Evolutionary conservation across 2,329 filamentous ascomycete genomes (phyloP), one percentile per base, ranked within the genome.

Genomic region (Niveomyces coronatus): DNA sequence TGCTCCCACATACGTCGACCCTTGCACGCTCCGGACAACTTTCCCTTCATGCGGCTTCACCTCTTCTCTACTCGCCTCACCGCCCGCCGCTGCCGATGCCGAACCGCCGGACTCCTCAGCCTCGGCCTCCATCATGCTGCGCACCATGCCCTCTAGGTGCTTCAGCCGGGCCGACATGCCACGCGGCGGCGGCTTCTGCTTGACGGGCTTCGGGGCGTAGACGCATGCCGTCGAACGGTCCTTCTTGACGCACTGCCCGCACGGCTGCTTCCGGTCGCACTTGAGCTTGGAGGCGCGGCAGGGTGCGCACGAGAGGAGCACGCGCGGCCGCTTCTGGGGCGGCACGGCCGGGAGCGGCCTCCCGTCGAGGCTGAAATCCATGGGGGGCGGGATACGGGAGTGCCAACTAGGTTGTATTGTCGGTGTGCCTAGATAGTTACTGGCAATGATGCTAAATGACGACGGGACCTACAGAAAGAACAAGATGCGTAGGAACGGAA

Each of bases 131-230:
- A 76, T 68, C 58, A 74, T 71, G 37, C 58, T 63, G 24, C 71
- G 63, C n/a, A 76, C 68, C 64, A 76, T 67, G 38, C 68, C 67
- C 52, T 76, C 71, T 0, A 77, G 67, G 36, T 70, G 62, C 50
- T 64, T 67, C 33, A 76, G 56, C 37, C 71, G 59, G 9, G 69
- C 67, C 19, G 70, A 64, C 70, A 76, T 70, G 54, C 64, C 65
- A 53, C 63, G 66, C 14, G 60, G 53, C 8, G 62, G 63, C 44
- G 50, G 45, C 46, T 56, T 58, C 38, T 53, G 53, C 48, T 64
- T 62, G 42, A 56, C 56, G 3, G 63, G 61, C 44, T 61, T 62
- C 13, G 68, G 64, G 17, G 69, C 68, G 49, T 75, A 74, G 5
- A 53, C 49, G 49, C 71, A 76, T 13, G 55, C 50, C 3, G 65